Percentiles rank a stretch among this genome's conserved stretches.
Conservation (phyloP, 164 flowering plant species). For the Platanus orientalis region DNA sequence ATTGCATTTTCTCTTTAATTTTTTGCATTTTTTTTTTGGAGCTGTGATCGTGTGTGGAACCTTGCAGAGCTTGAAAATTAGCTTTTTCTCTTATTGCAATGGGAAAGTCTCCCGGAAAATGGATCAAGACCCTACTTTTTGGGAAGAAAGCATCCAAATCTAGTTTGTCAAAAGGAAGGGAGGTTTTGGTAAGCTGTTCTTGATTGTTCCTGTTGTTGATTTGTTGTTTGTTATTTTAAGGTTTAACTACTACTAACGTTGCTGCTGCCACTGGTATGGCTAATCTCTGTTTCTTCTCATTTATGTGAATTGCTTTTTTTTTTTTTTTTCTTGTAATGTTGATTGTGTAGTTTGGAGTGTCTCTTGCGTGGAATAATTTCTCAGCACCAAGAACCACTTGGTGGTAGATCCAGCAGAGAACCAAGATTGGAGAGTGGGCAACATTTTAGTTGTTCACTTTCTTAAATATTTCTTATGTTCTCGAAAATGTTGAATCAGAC, state of each 20-base stretch:
- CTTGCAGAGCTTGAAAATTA: conserved; percentile 15
- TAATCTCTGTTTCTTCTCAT: no score
- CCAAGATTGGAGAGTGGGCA: no score
- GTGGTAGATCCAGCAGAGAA: no score
- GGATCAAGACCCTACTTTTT: conserved; percentile 66
- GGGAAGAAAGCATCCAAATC: conserved; percentile 74
- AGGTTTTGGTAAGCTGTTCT: conserved; percentile 17
- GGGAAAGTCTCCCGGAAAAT: conserved; percentile 72
- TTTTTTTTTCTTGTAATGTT: background rate
- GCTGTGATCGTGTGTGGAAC: background rate
- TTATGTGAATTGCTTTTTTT: no score
- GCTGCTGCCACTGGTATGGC: background rate
- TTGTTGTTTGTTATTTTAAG: no score
- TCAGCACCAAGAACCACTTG: background rate
- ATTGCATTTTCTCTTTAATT: background rate
- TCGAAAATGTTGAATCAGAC: no score
- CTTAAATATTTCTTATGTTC: no score
- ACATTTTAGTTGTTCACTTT: no score
- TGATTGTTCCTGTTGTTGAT: background rate
- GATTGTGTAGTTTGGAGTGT: background rate
- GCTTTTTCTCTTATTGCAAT: conserved; percentile 24
- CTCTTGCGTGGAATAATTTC: background rate
- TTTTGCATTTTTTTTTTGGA: background rate
- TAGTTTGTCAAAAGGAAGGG: conserved; percentile 40
- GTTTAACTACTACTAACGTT: no score